phyloP scores from a whole-genome alignment of 768 basidiomycete genomes.

The Pisolithus sp. region DNA sequence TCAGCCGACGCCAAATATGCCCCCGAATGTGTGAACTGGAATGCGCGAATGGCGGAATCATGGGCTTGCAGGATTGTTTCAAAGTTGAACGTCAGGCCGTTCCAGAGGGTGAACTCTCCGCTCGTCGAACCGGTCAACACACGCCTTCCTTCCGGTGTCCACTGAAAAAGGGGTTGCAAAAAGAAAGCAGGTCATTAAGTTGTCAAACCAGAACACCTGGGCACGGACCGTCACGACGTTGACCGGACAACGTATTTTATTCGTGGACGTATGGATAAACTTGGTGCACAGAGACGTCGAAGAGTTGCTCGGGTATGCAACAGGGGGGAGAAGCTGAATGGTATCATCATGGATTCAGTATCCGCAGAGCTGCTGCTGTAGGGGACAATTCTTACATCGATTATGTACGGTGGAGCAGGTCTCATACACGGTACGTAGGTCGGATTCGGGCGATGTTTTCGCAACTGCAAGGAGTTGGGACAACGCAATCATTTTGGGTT shows the following conservation, averaged over 20 bases:
- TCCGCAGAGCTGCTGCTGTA: slow-evolving; percentile 9
- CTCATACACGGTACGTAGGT: slow-evolving; percentile 71
- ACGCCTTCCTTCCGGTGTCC: slow-evolving; percentile 95
- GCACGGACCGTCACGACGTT: slow-evolving; percentile 84
- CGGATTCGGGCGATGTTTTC: slow-evolving; percentile 74
- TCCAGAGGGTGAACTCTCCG: slow-evolving; percentile 99
- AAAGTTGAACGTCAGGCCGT: slow-evolving; percentile 98
- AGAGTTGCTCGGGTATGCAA: slow-evolving; percentile 85
- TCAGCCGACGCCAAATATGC: slow-evolving; percentile 89
- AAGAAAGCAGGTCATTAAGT: slow-evolving; percentile 1
- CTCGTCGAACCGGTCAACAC: slow-evolving; percentile 92
- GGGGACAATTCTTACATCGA: slow-evolving; percentile 59
- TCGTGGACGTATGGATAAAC: slow-evolving; percentile 96
- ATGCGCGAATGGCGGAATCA: slow-evolving; percentile 86
- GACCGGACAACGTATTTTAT: slow-evolving; percentile 96
- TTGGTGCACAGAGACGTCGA: slow-evolving; percentile 95
- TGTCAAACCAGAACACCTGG: neutral
- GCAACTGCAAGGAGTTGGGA: slow-evolving; percentile 38
- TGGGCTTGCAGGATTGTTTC: slow-evolving; percentile 99
- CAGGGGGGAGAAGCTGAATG: slow-evolving; percentile 81
- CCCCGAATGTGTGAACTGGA: slow-evolving; percentile 91
- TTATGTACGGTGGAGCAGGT: slow-evolving; percentile 81
- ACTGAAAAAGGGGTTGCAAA: slow-evolving; percentile 41
- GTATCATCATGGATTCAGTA: slow-evolving; percentile 21
- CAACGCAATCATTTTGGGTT: neutral